Percentiles rank a stretch among this genome's conserved stretches.
phyloP scores from a whole-genome alignment of 768 basidiomycete genomes.

The Goffeauzyma gilvescens region DNA sequence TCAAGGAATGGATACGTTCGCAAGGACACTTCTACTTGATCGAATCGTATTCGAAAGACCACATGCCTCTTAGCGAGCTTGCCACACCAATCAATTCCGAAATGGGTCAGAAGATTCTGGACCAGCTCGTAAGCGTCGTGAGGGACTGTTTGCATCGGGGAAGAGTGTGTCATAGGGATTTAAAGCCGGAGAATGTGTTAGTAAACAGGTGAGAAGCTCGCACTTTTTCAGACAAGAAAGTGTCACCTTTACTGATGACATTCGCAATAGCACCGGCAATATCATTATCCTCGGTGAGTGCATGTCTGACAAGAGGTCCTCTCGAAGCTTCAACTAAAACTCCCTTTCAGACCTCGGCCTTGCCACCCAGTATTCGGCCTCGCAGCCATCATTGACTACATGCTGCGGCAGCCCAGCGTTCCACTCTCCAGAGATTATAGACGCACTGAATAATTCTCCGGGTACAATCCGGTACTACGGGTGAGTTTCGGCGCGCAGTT shows the following conservation, averaged over 20 bases:
- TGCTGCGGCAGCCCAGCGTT: conserved; percentile 35
- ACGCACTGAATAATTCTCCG: conserved; percentile 29
- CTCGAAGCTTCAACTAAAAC: background rate
- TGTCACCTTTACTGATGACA: conserved; percentile 14
- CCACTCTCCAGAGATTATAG: conserved; percentile 34
- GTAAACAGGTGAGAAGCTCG: conserved; percentile 8
- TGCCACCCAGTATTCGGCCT: conserved; percentile 33
- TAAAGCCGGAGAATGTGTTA: conserved; percentile 31
- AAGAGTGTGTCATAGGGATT: conserved; percentile 30
- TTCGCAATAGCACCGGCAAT: conserved; percentile 20
- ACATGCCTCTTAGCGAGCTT: conserved; percentile 3
- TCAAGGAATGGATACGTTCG: conserved; percentile 34
- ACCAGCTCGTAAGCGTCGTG: conserved; percentile 23
- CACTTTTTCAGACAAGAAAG: conserved; percentile 15
- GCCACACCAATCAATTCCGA: background rate
- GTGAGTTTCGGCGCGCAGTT: background rate
- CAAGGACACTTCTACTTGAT: conserved; percentile 36
- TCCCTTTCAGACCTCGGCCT: conserved; percentile 32
- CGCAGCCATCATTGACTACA: conserved; percentile 34
- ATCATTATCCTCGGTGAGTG: conserved; percentile 32
- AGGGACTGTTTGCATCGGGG: conserved; percentile 17
- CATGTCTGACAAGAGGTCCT: background rate
- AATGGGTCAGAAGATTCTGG: conserved; percentile 25
- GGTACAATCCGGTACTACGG: conserved; percentile 33
- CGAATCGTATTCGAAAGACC: conserved; percentile 9